These are phyloP conservation scores for Tilletia indica DNA, from an alignment of 1,284 basidiomycete genomes.

Conservation along the genomic window DNA sequence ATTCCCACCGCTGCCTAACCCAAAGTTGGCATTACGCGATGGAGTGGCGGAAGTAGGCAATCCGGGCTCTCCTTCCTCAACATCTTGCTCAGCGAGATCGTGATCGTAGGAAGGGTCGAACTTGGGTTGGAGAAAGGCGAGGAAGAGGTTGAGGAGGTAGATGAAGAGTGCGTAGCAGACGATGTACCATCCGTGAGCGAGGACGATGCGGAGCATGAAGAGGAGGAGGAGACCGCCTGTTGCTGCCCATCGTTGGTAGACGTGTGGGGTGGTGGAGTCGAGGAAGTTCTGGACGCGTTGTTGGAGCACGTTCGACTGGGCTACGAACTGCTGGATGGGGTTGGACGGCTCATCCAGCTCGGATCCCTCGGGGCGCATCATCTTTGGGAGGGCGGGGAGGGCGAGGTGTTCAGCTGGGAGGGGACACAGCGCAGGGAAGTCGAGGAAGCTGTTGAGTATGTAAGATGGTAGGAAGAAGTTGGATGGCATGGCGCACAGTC, in stretches of 20 bases:
- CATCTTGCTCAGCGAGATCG: constrained; percentile 87
- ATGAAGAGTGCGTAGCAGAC: constrained; percentile 55
- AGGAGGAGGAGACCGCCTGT: constrained; percentile 71
- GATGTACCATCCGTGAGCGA: constrained; percentile 94
- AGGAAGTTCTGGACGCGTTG: constrained; percentile 68
- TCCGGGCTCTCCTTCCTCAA: constrained; percentile 80
- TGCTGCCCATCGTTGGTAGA: constrained; percentile 81
- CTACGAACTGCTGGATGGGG: constrained; percentile 40
- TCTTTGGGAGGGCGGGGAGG: constrained; percentile 21
- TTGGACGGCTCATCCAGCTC: constrained; percentile 32
- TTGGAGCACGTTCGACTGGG: constrained; percentile 37
- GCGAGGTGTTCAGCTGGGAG: too few relatives aligned
- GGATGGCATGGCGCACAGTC: too few relatives aligned
- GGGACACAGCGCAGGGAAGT: too few relatives aligned
- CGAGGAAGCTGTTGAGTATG: too few relatives aligned
- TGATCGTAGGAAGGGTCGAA: constrained; percentile 94
- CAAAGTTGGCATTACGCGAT: constrained; percentile 34
- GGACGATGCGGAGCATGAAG: constrained; percentile 82
- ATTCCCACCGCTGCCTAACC: constrained; percentile 16
- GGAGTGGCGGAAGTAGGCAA: constrained; percentile 48
- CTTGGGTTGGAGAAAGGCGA: constrained; percentile 84
- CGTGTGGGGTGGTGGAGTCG: constrained; percentile 87
- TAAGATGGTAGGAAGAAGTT: too few relatives aligned
- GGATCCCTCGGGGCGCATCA: constrained; percentile 47
- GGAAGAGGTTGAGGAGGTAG: constrained; percentile 63